Percentiles rank a stretch among this genome's conserved stretches.
Evolutionary conservation across 2,329 filamentous ascomycete species (phyloP).

Genomic region (Trichoderma polysporum): DNA sequence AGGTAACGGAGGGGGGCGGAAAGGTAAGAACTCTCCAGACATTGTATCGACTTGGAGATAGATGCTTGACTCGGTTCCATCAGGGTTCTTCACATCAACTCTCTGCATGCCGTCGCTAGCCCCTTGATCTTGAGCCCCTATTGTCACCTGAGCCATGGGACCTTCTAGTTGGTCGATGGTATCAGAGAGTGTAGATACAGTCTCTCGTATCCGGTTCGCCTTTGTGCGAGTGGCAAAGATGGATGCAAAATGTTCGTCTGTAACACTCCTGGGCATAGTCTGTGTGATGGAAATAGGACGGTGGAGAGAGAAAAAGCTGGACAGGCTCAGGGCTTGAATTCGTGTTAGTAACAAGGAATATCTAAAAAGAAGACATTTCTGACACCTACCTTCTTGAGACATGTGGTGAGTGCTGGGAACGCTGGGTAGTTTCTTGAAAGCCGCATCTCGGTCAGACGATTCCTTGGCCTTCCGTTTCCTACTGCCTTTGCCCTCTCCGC

Average conservation of each 20-base stretch:
- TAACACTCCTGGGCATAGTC: constrained; percentile 71
- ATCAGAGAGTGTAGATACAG: constrained; percentile 65
- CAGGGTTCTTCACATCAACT: constrained; percentile 55
- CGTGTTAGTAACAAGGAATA: constrained; percentile 19
- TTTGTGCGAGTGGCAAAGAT: constrained; percentile 68
- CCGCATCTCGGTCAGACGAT: constrained; percentile 43
- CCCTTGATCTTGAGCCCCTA: constrained; percentile 44
- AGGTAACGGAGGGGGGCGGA: constrained; percentile 80
- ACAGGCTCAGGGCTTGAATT: constrained; percentile 73
- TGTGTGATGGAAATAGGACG: constrained; percentile 87
- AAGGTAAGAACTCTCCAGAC: constrained; percentile 72
- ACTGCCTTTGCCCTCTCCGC: constrained; percentile 43
- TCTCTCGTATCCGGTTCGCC: constrained; percentile 54
- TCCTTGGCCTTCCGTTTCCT: constrained; percentile 60
- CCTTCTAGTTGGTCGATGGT: constrained; percentile 61
- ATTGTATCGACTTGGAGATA: constrained; percentile 68
- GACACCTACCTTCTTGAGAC: constrained; percentile 61
- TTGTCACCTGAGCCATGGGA: constrained; percentile 54
- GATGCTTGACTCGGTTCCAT: constrained; percentile 57
- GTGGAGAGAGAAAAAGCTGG: constrained; percentile 94
- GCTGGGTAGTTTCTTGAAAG: constrained; percentile 62
- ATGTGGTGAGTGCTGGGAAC: constrained; percentile 75
- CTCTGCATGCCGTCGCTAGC: constrained; percentile 49
- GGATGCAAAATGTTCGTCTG: constrained; percentile 73
- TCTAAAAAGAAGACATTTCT: not conserved